Evolutionary conservation across 176 grass and related monocot species (phyloP), one percentile per base, ranked within the genome.

Genomic region (Eleusine coracana): DNA sequence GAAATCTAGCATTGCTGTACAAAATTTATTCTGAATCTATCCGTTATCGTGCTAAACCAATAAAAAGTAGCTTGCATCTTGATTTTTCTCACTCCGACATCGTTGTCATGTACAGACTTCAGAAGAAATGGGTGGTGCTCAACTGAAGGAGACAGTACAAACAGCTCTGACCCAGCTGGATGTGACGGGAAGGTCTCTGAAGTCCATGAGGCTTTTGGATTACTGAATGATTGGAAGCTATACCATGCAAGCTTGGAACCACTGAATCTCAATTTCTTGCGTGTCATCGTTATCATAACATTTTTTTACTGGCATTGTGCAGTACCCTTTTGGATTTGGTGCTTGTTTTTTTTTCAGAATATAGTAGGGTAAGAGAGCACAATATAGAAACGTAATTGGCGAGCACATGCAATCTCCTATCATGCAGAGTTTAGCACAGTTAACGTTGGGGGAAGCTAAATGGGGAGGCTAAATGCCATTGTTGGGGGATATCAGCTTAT

Each of bases 91-190:
- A 28, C 23, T 62, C 23, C 25, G 23, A 28, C 59, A 62, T 2
- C 11, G 23, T 62, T 28, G 20, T 15, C 10, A 9, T 73, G 1
- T 51, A 48, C 79, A 90, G 88, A 82, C 37, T 12, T 28, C 59
- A 28, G 74, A 68, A n/a, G 74, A 58, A 1, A 64, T 70, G 64
- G 16, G 37, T 63, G 64, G 29, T 12, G 67, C 49, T 63, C 66
- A 75, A 28, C 56, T 73, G 40, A 69, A 83, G 74, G 28, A 83
- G 45, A 83, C 5, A 8, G 29, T 79, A 4, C n/a, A 69, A 14
- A 15, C 40, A 70, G 80, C 84, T 21, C 80, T 86, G 15, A 13
- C 69, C 8, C 46, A 66, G 10, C 76, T 87, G 11, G 56, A 87
- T 31, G 44, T 73, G 66, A 79, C 49, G 14, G 45, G 55, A n/a